A percentile compares a stretch with the other conserved stretches of the same genome.
These are phyloP conservation scores for Hamigera avellanea DNA, from an alignment of 495 filamentous ascomycete species.

Conservation along the genomic window DNA sequence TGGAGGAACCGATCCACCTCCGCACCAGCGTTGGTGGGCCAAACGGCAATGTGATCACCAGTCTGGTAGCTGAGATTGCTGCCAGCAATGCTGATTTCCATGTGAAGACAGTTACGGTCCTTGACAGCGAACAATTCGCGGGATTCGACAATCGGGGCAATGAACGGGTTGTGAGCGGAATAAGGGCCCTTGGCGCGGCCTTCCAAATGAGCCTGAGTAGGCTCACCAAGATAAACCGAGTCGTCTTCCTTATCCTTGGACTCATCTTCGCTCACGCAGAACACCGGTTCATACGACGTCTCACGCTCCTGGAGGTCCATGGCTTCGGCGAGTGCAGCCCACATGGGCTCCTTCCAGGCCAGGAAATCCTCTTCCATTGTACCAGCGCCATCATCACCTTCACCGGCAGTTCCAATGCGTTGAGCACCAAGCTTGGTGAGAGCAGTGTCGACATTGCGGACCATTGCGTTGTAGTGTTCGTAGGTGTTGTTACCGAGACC, in stretches of 20 bases:
- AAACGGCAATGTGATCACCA: slow-evolving; percentile 93
- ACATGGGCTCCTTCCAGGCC: slow-evolving; percentile 99
- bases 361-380: slow-evolving; percentile 99
- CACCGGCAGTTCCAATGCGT: slow-evolving; percentile 78
- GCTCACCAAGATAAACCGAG: slow-evolving; percentile 89
- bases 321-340: slow-evolving; percentile 65
- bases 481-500: slow-evolving; percentile 98
- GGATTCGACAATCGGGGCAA: slow-evolving; percentile 87
- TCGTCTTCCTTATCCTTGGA: slow-evolving; percentile 65
- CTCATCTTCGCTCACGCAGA: slow-evolving; percentile 68
- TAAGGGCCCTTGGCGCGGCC: slow-evolving; percentile 77
- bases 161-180: slow-evolving; percentile 94
- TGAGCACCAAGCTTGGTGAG: slow-evolving; percentile 70
- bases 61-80: slow-evolving; percentile 83
- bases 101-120: slow-evolving; percentile 89
- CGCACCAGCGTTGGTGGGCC: slow-evolving; percentile 89
- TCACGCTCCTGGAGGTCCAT: slow-evolving; percentile 92
- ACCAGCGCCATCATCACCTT: slow-evolving; percentile 95
- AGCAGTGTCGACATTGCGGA: slow-evolving; percentile 74
- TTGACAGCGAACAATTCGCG: slow-evolving; percentile 85
- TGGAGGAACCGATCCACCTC: slow-evolving; percentile 87
- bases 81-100: slow-evolving; percentile 85
- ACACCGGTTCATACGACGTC: slow-evolving; percentile 89
- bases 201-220: slow-evolving; percentile 90
- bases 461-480: slow-evolving; percentile 99